Percentiles rank a stretch among this genome's conserved stretches.
phyloP scores from a whole-genome alignment of 805 yeast species.

The Nakazawaea molendinolei region DNA sequence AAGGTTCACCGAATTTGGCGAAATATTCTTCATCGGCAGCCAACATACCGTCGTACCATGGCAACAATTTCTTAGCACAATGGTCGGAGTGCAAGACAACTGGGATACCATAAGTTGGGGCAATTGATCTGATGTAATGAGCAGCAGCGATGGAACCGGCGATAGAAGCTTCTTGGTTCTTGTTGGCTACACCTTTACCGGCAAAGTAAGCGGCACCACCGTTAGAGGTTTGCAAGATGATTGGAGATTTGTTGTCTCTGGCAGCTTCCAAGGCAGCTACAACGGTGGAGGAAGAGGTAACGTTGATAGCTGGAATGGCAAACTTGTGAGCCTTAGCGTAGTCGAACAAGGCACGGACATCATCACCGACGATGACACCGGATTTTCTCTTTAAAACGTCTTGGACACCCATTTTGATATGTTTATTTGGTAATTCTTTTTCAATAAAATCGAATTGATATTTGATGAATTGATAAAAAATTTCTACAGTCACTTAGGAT shows the following conservation, averaged over 20 bases:
- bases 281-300: conserved; percentile 94
- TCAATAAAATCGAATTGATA: too few relatives aligned
- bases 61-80: conserved; percentile 96
- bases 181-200: conserved; percentile 96
- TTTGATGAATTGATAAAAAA: too few relatives aligned
- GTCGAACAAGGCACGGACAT: conserved; percentile 78
- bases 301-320: conserved; percentile 98
- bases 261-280: conserved; percentile 97
- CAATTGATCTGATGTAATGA: conserved; percentile 93
- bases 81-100: conserved; percentile 97
- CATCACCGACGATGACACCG: conserved; percentile 99
- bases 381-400: conserved; percentile 83
- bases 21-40: conserved; percentile 93
- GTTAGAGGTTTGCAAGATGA: conserved; percentile 92
- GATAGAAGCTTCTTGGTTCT: conserved; percentile 89
- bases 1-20: conserved; percentile 83
- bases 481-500: too few relatives aligned
- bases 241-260: conserved; percentile 90
- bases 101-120: conserved; percentile 95
- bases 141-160: conserved; percentile 96
- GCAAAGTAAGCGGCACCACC: conserved; percentile 99
- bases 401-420: conserved; percentile 46
- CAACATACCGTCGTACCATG: conserved; percentile 98
- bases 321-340: conserved; percentile 90
- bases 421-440: too few relatives aligned